Percentiles rank a stretch among this genome's conserved stretches.
phyloP scores from a whole-genome alignment of 1,284 basidiomycete genomes.

The Porodaedalea pini region DNA sequence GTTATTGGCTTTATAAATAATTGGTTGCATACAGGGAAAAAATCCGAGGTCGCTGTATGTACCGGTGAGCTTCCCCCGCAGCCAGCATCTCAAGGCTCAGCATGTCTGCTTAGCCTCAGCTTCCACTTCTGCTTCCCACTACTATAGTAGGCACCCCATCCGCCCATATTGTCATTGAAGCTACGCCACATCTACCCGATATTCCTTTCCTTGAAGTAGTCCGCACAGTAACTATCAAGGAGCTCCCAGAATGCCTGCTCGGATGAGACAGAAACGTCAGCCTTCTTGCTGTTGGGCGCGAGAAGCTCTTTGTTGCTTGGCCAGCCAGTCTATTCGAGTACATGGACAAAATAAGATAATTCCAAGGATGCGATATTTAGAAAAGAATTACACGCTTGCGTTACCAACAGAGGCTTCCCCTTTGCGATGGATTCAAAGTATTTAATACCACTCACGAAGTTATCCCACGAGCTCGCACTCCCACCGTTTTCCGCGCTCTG shows the following conservation, averaged over 20 bases:
- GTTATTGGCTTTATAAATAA: too few species aligned
- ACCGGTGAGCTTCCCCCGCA: too few species aligned
- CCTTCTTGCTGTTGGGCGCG: slow-evolving; percentile 20
- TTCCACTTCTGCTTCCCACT: slow-evolving; percentile 18
- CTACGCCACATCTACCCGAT: slow-evolving; percentile 21
- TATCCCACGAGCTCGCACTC: slow-evolving; percentile 10
- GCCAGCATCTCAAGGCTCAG: too few species aligned
- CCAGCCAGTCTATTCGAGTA: slow-evolving; percentile 20
- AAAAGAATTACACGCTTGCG: slow-evolving; percentile 7
- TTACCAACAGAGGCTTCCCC: slow-evolving; percentile 17
- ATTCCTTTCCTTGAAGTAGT: slow-evolving; percentile 19
- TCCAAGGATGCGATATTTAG: not conserved
- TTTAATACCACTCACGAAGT: slow-evolving; percentile 10
- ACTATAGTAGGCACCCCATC: slow-evolving; percentile 11
- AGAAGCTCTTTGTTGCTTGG: slow-evolving; percentile 22
- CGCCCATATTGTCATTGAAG: slow-evolving; percentile 14
- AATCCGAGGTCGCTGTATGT: too few species aligned
- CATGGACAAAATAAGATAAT: not conserved
- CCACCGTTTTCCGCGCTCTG: slow-evolving; percentile 12
- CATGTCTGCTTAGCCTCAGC: not conserved
- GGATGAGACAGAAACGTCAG: slow-evolving; percentile 19
- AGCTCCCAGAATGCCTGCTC: slow-evolving; percentile 21
- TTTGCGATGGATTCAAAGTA: slow-evolving; percentile 17
- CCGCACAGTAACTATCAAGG: slow-evolving; percentile 20
- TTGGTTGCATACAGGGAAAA: too few species aligned